These are phyloP conservation scores for Raffaelea ambrosiae DNA, from an alignment of 2,329 filamentous ascomycete genomes.

Conservation along the genomic window DNA sequence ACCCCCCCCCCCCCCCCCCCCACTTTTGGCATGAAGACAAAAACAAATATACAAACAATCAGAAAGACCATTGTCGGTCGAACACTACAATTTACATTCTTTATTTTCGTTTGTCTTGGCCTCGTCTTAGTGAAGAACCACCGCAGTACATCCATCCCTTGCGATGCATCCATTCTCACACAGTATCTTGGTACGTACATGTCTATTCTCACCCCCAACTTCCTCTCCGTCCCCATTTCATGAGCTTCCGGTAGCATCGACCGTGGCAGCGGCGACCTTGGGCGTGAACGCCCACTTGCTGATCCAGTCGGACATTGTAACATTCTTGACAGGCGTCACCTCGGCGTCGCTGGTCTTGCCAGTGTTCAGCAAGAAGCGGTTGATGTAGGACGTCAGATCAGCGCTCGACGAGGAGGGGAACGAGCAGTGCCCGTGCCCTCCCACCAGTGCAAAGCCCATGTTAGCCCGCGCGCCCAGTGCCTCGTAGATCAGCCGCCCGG, in stretches of 20 bases:
- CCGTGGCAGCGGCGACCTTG: not conserved
- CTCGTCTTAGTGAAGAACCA: too few relatives aligned
- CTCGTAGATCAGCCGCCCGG: constrained; percentile 39
- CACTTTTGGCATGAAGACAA: too few relatives aligned
- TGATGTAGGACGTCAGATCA: constrained; percentile 34
- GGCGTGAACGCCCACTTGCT: constrained; percentile 22
- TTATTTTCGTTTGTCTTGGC: too few relatives aligned
- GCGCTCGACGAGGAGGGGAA: constrained; percentile 40
- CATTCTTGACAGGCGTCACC: constrained; percentile 19
- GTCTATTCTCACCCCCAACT: too few relatives aligned
- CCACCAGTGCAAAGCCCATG: constrained; percentile 45
- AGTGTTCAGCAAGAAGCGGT: constrained; percentile 36
- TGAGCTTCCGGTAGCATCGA: not conserved
- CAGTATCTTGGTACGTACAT: too few relatives aligned
- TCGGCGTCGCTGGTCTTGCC: constrained; percentile 21
- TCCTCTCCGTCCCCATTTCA: too few relatives aligned
- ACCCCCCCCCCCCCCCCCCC: too few relatives aligned
- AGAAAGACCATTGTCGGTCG: too few relatives aligned
- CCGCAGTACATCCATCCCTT: too few relatives aligned
- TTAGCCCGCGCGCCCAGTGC: constrained; percentile 38
- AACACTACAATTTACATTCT: too few relatives aligned
- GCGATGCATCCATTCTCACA: too few relatives aligned
- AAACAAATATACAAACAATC: too few relatives aligned
- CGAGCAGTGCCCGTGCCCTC: constrained; percentile 40
- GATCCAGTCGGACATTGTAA: constrained; percentile 25